Base-by-base conservation (phyloP, 345 rosid genomes). In the Noccaea bulbosa region DNA sequence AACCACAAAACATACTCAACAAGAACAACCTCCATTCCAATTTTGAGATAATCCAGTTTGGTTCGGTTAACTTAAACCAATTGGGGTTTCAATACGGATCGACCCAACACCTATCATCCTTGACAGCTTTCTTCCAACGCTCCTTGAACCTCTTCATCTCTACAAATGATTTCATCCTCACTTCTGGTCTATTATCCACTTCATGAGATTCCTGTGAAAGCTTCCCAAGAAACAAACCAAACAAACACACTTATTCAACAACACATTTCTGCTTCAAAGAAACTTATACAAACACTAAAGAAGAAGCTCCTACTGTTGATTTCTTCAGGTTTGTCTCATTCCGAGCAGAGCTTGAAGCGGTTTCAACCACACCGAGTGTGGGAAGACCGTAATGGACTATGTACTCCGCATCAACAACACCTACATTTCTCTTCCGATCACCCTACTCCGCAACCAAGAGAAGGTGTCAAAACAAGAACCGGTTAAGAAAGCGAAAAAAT, bases 361-460 rank as follows among this genome's bases (percentile, higher is more conserved):
- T 81, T 60, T 71, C 72, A 7, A 39, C 46, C 57, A 75, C 71
- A 34, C 98, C 98, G 1, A 93, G 96, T 22, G 97, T 93, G 0
- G 87, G 86, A 62, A 93, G 83, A 74, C 88, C 96, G 2, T 87
- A 74, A 80, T 93, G 98, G 53, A 87, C 83, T 70, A 93, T 79
- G 80, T 84, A 93, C 83, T 93, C 92, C 1, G 96, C 82, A 75
- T 93, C 98, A 64, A 93, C 92, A 33, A 93, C 97, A 30, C 98
- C 97, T 6, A 91, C 92, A 73, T 86, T 91, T 80, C 81, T 86
- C 61, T 86, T 85, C 62, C 98, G 83, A 62, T 93, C 94, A 37
- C 98, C 98, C 97, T 93, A 63, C 1, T 37, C 10, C 41, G 0
- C 15, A 0, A 32, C 14, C 57, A 70, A 34, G 40, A 34, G 40